phyloP scores from a whole-genome alignment of 2,329 filamentous ascomycete species.

The Pseudogymnoascus sp. region DNA sequence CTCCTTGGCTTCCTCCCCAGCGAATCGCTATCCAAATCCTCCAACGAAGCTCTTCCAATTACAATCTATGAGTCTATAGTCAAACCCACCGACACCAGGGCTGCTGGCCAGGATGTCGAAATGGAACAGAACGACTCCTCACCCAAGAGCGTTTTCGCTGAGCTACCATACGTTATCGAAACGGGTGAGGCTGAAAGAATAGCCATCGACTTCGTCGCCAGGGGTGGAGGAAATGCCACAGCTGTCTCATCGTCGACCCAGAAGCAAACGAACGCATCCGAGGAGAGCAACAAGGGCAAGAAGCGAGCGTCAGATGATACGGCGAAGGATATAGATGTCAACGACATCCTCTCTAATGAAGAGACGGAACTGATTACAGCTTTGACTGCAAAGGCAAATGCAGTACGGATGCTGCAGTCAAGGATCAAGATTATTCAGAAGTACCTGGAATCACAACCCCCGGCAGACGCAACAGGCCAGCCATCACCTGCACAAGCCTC shows the following conservation, averaged over 20 bases:
- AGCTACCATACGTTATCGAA: constrained; percentile 80
- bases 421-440: constrained; percentile 62
- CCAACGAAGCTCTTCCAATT: constrained; percentile 75
- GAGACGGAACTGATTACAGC: constrained; percentile 55
- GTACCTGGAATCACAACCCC: constrained; percentile 70
- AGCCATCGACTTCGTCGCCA: constrained; percentile 85
- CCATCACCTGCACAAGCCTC: constrained; percentile 28
- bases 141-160: constrained; percentile 62
- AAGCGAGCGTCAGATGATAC: constrained; percentile 23
- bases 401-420: constrained; percentile 84
- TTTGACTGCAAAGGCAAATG: constrained; percentile 82
- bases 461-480: constrained; percentile 20
- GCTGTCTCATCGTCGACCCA: constrained; percentile 37
- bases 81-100: constrained; percentile 55
- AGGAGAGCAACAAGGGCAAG: constrained; percentile 32
- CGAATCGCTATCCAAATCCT: constrained; percentile 43
- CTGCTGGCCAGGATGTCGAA: constrained; percentile 57
- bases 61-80: constrained; percentile 83
- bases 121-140: constrained; percentile 58
- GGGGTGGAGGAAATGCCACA: constrained; percentile 73
- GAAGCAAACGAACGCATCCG: constrained; percentile 18
- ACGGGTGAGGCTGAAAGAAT: constrained; percentile 98
- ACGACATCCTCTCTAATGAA: constrained; percentile 48
- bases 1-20: constrained; percentile 79
- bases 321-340: constrained; percentile 37